phyloP scores from a whole-genome alignment of 1,139 yeast species.

The Waltiozyma sp. region DNA sequence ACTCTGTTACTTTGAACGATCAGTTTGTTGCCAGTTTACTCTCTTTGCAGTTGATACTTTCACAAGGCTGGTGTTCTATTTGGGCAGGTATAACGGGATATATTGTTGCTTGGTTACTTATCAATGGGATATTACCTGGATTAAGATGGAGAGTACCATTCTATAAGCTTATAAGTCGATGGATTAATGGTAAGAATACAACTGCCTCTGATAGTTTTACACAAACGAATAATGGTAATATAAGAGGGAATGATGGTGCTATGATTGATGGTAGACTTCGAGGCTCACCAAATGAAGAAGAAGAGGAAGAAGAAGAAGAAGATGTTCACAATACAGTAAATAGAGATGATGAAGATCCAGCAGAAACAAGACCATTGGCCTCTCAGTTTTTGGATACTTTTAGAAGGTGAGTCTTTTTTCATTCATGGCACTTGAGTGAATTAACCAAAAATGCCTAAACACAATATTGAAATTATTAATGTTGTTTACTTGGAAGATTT shows the following conservation, averaged over 20 bases:
- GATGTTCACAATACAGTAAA: constrained; percentile 10
- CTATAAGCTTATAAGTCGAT: constrained; percentile 7
- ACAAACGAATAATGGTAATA: constrained; percentile 12
- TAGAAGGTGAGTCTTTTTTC: constrained; percentile 22
- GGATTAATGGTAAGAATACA: constrained; percentile 1
- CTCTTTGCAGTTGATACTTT: constrained; percentile 38
- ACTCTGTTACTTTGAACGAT: constrained; percentile 36
- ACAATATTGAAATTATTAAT: too few species aligned
- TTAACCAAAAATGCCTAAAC: too few species aligned
- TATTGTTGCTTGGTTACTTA: constrained; percentile 44
- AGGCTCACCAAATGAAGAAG: not conserved
- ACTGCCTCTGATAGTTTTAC: constrained; percentile 1
- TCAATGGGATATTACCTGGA: constrained; percentile 50
- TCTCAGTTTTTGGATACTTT: constrained; percentile 50
- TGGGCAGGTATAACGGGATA: constrained; percentile 48
- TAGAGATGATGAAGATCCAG: constrained; percentile 26
- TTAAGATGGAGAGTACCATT: constrained; percentile 43
- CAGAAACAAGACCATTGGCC: constrained; percentile 49
- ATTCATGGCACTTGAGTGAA: too few species aligned
- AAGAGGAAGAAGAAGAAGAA: constrained; percentile 3
- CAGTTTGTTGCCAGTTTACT: constrained; percentile 46
- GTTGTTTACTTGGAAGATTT: too few species aligned
- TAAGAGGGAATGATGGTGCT: constrained; percentile 15
- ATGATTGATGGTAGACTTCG: constrained; percentile 2
- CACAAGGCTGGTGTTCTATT: constrained; percentile 42